Evolutionary conservation across 768 basidiomycete genomes (phyloP).

Genomic region (Boletus coccyginus): DNA sequence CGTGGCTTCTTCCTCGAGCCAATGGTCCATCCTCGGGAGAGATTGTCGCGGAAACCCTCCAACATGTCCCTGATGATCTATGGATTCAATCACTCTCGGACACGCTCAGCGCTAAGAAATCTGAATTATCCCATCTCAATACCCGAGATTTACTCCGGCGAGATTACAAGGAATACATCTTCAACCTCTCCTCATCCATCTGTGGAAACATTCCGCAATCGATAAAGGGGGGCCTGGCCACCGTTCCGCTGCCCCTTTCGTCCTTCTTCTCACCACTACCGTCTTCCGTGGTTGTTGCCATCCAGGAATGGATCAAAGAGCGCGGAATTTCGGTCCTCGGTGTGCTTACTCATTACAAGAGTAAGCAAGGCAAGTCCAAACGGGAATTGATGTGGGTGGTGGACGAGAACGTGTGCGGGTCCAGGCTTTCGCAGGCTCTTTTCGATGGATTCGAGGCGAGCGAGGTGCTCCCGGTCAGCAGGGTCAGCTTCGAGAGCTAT

Average conservation of each 20-base stretch:
- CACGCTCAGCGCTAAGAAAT: conserved; percentile 55
- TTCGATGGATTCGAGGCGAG: conserved; percentile 60
- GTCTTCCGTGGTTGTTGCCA: conserved; percentile 4
- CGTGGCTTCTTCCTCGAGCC: conserved; percentile 61
- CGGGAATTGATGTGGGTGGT: conserved; percentile 71
- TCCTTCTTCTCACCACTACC: conserved; percentile 34
- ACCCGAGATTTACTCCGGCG: conserved; percentile 80
- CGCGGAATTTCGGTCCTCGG: conserved; percentile 68
- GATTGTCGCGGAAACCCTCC: conserved; percentile 1
- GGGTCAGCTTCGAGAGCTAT: conserved; percentile 26
- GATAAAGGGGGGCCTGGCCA: conserved; percentile 73
- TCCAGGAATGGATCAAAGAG: conserved; percentile 62
- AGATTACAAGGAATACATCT: conserved; percentile 91
- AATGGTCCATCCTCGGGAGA: conserved; percentile 34
- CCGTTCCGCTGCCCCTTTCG: conserved; percentile 71
- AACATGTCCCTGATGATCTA: conserved; percentile 36
- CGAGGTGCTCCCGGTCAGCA: conserved; percentile 50
- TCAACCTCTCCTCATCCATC: conserved; percentile 37
- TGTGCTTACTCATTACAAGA: conserved; percentile 71
- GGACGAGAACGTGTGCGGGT: conserved; percentile 33
- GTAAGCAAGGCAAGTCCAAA: conserved; percentile 51
- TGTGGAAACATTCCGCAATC: conserved; percentile 25
- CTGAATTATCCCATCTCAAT: conserved; percentile 60
- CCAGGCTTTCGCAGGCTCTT: conserved; percentile 39
- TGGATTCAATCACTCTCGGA: conserved; percentile 47